These are phyloP conservation scores for Curvularia verruculosa DNA, from an alignment of 2,329 filamentous ascomycete genomes.

Conservation along the genomic window DNA sequence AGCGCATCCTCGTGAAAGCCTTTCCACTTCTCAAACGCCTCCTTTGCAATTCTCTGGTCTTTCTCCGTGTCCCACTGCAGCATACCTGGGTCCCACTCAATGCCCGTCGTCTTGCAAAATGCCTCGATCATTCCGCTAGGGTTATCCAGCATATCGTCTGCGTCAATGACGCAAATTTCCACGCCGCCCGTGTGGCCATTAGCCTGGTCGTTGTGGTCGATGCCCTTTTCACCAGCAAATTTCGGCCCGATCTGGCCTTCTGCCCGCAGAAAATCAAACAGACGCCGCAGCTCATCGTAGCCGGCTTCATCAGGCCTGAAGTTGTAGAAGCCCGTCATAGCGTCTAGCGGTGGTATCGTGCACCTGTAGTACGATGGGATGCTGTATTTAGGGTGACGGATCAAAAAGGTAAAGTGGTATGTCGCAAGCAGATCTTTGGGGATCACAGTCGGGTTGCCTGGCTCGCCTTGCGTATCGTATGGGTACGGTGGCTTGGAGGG, in stretches of 20 bases:
- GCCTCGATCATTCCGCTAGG: constrained; percentile 75
- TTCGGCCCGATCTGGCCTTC: constrained; percentile 73
- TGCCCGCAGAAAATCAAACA: constrained; percentile 83
- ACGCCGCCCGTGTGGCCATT: constrained; percentile 52
- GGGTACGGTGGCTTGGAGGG: constrained; percentile 58
- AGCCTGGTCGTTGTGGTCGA: constrained; percentile 41
- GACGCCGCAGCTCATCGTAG: constrained; percentile 81
- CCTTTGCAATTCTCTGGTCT: constrained; percentile 69
- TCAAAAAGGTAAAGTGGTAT: constrained; percentile 96
- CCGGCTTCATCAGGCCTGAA: constrained; percentile 90
- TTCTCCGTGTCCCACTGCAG: constrained; percentile 81
- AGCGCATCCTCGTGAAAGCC: constrained; percentile 97
- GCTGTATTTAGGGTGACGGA: constrained; percentile 89
- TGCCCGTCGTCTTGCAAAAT: constrained; percentile 81
- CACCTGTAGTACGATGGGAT: constrained; percentile 96
- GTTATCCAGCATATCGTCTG: constrained; percentile 89
- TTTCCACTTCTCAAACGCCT: constrained; percentile 93
- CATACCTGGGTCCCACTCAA: constrained; percentile 79
- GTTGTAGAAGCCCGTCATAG: constrained; percentile 81
- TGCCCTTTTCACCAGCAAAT: constrained; percentile 57
- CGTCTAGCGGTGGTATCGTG: constrained; percentile 83
- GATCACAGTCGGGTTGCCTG: constrained; percentile 82
- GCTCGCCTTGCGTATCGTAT: constrained; percentile 64
- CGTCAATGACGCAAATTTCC: constrained; percentile 86
- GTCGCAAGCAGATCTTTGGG: constrained; percentile 73